Base-by-base conservation (phyloP, 441 rosid genomes). In the Adansonia gregorii region DNA sequence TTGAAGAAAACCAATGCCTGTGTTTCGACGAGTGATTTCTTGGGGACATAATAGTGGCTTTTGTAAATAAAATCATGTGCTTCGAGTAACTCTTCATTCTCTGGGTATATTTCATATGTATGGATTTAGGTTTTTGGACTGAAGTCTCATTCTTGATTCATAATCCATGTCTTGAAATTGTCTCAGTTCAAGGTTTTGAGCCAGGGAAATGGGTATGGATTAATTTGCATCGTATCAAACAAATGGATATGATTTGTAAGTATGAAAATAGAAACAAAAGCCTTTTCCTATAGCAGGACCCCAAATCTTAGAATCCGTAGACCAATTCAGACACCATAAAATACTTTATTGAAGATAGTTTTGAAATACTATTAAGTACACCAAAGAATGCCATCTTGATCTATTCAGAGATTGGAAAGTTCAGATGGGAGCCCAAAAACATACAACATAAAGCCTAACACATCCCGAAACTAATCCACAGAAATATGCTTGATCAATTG, bases 21-120 rank as follows among this genome's bases (percentile, higher is more conserved):
- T 74, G 71, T 90, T 31, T 82, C 86, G 5, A 88, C 84, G 78
- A 89, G 92, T 85, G 87, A 74, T 80, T 89, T 88, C 74, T 59
- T 85, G 74, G 82, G 82, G 63, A 89, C 93, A 12, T 88, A 87
- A 87, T 88, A 91, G 81, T 91, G 59, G 88, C 68, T 74, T 86
- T 85, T 78, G 81, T 89, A 86, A 39, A 59, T 88, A 48, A 88
- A 86, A 76, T 2, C 46, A 27, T 8, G 85, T 45, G 73, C 15
- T 77, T 24, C 85, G 82, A 2, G 48, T 74, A 4, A 17, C 7
- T 59, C 19, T 8, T 39, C 11, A 58, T 1, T 73, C 49, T 72
- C 61, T 39, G 64, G 80, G 76, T 73, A 81, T 76, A 76, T 82
- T 91, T 85, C 93, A 86, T 80, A 83, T 87, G 54, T 87, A 87